Base-by-base conservation (phyloP, 768 basidiomycete species). In the Exidia glandulosa region DNA sequence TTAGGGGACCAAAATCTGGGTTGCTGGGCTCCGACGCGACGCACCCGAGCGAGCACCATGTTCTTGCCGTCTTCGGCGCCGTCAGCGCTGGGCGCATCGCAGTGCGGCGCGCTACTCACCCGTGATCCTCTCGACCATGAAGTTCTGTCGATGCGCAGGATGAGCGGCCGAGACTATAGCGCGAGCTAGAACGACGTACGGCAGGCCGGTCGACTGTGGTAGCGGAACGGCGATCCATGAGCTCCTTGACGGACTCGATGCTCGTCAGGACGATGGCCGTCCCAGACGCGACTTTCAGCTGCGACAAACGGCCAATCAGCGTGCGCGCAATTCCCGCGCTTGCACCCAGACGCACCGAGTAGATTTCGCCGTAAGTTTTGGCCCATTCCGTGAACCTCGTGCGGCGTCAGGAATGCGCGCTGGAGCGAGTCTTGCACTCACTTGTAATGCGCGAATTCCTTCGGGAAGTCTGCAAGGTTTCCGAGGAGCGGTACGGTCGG, bases 371-470 rank as follows among this genome's bases (percentile, higher is more conserved):
- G 41, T 70, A 70, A 32, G 57, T 29, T 19, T 62, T 59, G 1
- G 70, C 66, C 70, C 70, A 70, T 61, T 68, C 66, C 5, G 70
- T 67, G 29, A 72, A 66, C 54, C 67, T 71, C 41, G n/a, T 58
- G 62, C 50, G 27, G 30, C 30, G 50, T 6, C 10, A 9, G 30
- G 27, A 45, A 45, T 14, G 4, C 13, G 25, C 50, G 25, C 25
- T 54, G 10, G 25, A 9, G 12, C 30, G 50, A 31, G 27, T 29
- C 50, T 25, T 25, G 9, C 36, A 59, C 59, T 57, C 63, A 70
- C 58, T 63, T 63, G 59, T 68, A 57, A 37, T 70, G 69, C 23
- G 65, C 60, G 13, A 59, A 62, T 25, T 48, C 58, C 31, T 62
- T 64, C 2, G 69, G 68, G 50, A 70, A 64, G 19, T 59, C 48